Evolutionary conservation across 129 eudicot genomes (phyloP).

Genomic region (Daucus carota): DH1_v3.0 NC_030387.2:39681001-39681500

Average conservation of each 20-base stretch:
- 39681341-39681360: too few species aligned
- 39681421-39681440: constrained; percentile 10
- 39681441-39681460: constrained; percentile 99
- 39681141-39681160: not conserved
- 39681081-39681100: not conserved
- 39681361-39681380: too few species aligned
- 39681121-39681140: not conserved
- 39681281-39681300: too few species aligned
- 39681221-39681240: too few species aligned
- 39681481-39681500: constrained; percentile 93
- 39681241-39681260: too few species aligned
- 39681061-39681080: not conserved
- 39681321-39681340: too few species aligned
- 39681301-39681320: too few species aligned
- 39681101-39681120: not conserved
- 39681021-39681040: not conserved
- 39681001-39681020: not conserved
- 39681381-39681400: too few species aligned
- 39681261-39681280: too few species aligned
- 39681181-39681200: not conserved
- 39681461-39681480: constrained; percentile 94
- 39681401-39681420: not conserved
- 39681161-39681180: not conserved
- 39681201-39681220: not conserved
- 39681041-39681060: not conserved